Base-by-base conservation (phyloP, 2,329 filamentous ascomycete genomes). In the Pyrenophora tritici-repentis region DNA sequence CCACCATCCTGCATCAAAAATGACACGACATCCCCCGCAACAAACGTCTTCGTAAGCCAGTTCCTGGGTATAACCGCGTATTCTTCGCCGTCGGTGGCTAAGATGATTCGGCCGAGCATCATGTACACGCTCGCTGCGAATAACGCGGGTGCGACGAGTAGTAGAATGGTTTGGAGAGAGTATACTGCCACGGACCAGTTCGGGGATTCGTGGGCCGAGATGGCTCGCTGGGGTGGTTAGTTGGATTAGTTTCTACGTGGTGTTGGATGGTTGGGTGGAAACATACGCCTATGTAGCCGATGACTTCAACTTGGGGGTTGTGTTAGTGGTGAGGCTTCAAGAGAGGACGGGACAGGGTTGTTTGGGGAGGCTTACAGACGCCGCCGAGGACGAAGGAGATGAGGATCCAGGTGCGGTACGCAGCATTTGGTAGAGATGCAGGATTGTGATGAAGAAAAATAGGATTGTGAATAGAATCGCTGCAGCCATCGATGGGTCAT, bases 321-420 rank as follows among this genome's bases (percentile, higher is more conserved):
- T 20, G 18, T 20, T 20, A 20, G 18, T 20, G 18, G 18, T 20
- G 18, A 5, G 18, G 18, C 18, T 20, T 20, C 5, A 5, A 5
- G 5, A 5, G 18, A 20, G 18, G 18, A 20, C 18, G 18, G 18
- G 18, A 5, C 5, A 5, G 2, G 18, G 18, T 10, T 16, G 65
- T 34, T 63, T 68, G 31, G 18, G 12, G 4, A 34, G 26, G 14
- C 58, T 47, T 71, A 82, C 80, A 82, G 9, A 77, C 42, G 13
- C 78, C 78, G n/a, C 81, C 81, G 16, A 83, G 61, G 3, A 80
- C 54, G 34, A 83, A 78, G 0, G 81, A 78, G 5, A 80, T 75
- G 55, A 81, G 78, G 57, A 78, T 82, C 77, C 78, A 82, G 1
- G 77, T 76, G 29, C 73, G 68, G 72, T 73, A 13, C 67, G 72